phyloP scores from a whole-genome alignment of 139 green algal genomes.

The Chlamydomonas asymmetrica region DNA sequence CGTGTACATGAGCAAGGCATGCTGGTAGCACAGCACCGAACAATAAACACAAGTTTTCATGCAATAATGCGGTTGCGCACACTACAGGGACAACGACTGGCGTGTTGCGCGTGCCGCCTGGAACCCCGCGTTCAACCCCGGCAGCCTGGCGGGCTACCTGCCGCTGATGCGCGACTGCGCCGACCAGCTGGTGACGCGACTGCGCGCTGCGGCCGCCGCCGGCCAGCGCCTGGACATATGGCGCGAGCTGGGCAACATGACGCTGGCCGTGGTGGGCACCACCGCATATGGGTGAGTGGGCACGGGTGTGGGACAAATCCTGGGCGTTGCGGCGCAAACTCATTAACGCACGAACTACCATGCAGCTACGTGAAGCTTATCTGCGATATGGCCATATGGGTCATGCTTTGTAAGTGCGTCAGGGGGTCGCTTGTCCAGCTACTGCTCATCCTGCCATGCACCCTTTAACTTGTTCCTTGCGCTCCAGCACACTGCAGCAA shows the following conservation, averaged over 20 bases:
- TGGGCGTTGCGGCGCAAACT: too few species aligned
- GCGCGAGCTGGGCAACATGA: slow-evolving; percentile 49
- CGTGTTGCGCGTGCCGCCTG: slow-evolving; percentile 41
- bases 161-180: slow-evolving; percentile 47
- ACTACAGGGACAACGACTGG: slow-evolving; percentile 37
- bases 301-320: background rate
- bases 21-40: too few species aligned
- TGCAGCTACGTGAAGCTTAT: background rate
- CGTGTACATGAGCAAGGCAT: too few species aligned
- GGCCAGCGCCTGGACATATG: slow-evolving; percentile 45
- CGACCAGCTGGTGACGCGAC: slow-evolving; percentile 22
- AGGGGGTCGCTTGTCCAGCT: too few species aligned
- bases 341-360: background rate
- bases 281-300: slow-evolving; percentile 61
- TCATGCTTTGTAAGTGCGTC: background rate
- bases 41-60: too few species aligned
- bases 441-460: too few species aligned
- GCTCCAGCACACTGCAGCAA: background rate
- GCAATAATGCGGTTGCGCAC: background rate
- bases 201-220: slow-evolving; percentile 13
- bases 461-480: background rate
- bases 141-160: slow-evolving; percentile 38
- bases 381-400: background rate
- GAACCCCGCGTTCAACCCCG: slow-evolving; percentile 52
- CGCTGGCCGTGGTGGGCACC: slow-evolving; percentile 58